Percentiles rank a stretch among this genome's conserved stretches.
Evolutionary conservation across 23 red algal species (phyloP).

Genomic region (Gracilaria domingensis): DNA sequence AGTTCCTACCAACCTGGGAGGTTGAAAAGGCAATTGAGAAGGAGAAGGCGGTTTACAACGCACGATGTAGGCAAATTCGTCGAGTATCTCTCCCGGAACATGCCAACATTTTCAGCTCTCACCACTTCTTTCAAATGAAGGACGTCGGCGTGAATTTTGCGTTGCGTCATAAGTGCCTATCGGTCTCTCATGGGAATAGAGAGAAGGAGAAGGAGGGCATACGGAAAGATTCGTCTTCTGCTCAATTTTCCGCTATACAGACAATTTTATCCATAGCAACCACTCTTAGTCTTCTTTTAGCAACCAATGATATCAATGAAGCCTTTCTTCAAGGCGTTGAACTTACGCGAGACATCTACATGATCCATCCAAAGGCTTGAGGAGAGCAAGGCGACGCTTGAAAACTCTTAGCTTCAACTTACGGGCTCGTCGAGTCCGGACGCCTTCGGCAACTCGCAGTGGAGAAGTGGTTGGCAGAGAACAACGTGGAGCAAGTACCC

Average conservation of each 20-base stretch:
- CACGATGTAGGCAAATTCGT: neutral
- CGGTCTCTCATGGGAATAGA: conserved; percentile 39
- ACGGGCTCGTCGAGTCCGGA: conserved; percentile 52
- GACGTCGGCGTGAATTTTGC: conserved; percentile 1
- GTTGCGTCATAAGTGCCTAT: conserved; percentile 31
- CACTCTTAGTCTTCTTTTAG: neutral
- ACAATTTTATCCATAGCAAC: conserved; percentile 32
- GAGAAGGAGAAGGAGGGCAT: conserved; percentile 13
- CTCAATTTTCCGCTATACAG: conserved; percentile 39
- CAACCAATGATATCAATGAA: conserved; percentile 26
- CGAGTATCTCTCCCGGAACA: neutral
- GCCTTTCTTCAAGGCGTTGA: conserved; percentile 8
- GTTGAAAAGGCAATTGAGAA: conserved; percentile 29
- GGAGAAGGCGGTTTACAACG: conserved; percentile 28
- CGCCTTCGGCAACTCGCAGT: conserved; percentile 39
- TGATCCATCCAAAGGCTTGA: conserved; percentile 13
- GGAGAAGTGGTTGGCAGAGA: conserved; percentile 30
- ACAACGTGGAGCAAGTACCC: neutral
- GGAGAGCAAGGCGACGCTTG: conserved; percentile 2
- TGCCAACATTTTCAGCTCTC: conserved; percentile 23
- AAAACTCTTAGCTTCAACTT: conserved; percentile 40
- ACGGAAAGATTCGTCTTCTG: conserved; percentile 43
- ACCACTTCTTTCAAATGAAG: conserved; percentile 62
- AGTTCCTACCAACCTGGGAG: conserved; percentile 34
- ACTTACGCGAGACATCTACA: conserved; percentile 32